Conservation (phyloP, 176 grass and related monocot species). For the Alopecurus myosuroides region DNA sequence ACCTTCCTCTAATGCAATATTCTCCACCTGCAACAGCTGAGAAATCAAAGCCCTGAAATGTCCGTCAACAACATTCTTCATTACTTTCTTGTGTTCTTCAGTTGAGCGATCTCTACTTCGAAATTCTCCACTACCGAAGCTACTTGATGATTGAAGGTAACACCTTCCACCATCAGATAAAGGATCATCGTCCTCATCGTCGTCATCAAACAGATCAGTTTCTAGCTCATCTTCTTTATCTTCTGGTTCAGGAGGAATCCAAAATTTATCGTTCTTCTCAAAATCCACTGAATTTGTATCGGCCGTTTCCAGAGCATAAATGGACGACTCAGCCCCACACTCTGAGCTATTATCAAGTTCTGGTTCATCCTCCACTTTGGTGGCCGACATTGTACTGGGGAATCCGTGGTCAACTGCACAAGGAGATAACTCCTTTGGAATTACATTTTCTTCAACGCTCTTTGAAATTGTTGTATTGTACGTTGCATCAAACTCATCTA, state of each 20-base stretch:
- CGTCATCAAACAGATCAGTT: slow-evolving; percentile 36
- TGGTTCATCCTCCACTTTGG: slow-evolving; percentile 72
- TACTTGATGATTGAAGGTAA: slow-evolving; percentile 54
- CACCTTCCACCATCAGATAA: slow-evolving; percentile 30
- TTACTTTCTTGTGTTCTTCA: slow-evolving; percentile 75
- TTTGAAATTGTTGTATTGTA: slow-evolving; percentile 35
- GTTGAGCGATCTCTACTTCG: slow-evolving; percentile 46
- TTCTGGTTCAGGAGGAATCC: slow-evolving; percentile 91
- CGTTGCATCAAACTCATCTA: slow-evolving; percentile 39
- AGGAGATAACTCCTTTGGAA: slow-evolving; percentile 39
- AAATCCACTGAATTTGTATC: slow-evolving; percentile 65
- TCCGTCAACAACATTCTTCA: slow-evolving; percentile 79
- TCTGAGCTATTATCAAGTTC: slow-evolving; percentile 85
- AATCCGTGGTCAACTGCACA: slow-evolving; percentile 30
- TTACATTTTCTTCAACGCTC: slow-evolving; percentile 42
- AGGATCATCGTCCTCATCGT: slow-evolving; percentile 30
- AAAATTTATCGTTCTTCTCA: slow-evolving; percentile 72
- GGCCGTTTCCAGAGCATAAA: slow-evolving; percentile 71
- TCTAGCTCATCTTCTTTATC: slow-evolving; percentile 72
- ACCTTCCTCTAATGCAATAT: slow-evolving; percentile 55
- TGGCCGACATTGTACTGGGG: slow-evolving; percentile 4
- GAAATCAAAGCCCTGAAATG: slow-evolving; percentile 89
- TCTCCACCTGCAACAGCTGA: slow-evolving; percentile 78
- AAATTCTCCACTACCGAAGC: slow-evolving; percentile 63
- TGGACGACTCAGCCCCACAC: slow-evolving; percentile 67